Evolutionary conservation across 2,329 filamentous ascomycete genomes (phyloP).

Genomic region (Aspergillus alliaceus): DNA sequence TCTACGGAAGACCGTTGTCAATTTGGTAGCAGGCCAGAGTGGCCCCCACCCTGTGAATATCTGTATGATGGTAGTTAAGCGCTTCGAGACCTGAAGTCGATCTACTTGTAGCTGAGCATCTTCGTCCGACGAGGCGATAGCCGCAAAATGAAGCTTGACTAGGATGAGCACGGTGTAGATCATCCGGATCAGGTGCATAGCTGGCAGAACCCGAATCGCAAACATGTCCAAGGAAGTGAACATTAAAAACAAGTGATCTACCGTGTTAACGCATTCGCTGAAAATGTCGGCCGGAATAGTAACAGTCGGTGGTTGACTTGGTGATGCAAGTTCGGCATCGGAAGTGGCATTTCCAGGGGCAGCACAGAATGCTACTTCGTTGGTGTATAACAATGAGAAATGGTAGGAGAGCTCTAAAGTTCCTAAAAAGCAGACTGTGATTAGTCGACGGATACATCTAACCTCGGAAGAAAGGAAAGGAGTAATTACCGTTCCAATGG

Average conservation of each 20-base stretch:
- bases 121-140: not conserved
- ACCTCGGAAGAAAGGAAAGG: not conserved
- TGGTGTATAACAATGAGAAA: conserved; percentile 3
- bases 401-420: conserved; percentile 4
- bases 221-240: conserved; percentile 5
- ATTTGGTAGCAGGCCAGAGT: conserved; percentile 2
- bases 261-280: not conserved
- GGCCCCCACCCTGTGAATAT: not conserved
- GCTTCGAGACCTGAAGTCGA: not conserved
- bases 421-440: not conserved
- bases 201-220: not conserved
- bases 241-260: not conserved
- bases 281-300: not conserved
- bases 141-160: conserved; percentile 2
- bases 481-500: not conserved
- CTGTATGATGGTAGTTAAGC: not conserved
- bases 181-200: conserved; percentile 1
- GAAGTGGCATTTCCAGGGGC: not conserved
- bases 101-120: not conserved
- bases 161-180: not conserved
- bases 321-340: no score
- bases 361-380: not conserved
- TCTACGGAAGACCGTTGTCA: not conserved
- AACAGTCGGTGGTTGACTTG: not conserved
- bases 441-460: not conserved